Conservation (phyloP, 108 stramenopile species). For the Discostella pseudostelligera region DNA sequence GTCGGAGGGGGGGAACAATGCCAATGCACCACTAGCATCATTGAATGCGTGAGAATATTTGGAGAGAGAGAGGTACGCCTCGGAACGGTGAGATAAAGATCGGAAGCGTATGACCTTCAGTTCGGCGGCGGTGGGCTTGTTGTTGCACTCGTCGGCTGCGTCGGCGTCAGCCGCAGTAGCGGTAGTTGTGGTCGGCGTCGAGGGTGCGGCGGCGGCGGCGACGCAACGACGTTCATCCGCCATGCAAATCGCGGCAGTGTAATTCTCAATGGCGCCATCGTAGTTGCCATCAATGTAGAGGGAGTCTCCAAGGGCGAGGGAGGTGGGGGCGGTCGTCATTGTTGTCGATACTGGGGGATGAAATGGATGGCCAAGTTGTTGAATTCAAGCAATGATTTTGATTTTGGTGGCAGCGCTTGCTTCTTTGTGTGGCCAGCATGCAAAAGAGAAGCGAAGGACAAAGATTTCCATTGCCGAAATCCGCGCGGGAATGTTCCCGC, state of each 20-base stretch:
- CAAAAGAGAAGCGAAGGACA: too few species aligned
- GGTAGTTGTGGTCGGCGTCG: not conserved
- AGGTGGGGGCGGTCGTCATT: slow-evolving; percentile 16
- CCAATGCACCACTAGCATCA: slow-evolving; percentile 66
- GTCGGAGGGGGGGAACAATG: slow-evolving; percentile 17
- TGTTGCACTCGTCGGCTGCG: too few species aligned
- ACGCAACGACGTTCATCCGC: slow-evolving; percentile 6
- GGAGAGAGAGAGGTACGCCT: slow-evolving; percentile 58
- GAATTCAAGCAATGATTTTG: too few species aligned
- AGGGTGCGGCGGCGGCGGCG: not conserved
- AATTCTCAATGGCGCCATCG: slow-evolving; percentile 57
- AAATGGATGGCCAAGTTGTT: too few species aligned
- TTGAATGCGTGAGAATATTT: slow-evolving; percentile 69
- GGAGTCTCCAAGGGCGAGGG: slow-evolving; percentile 58
- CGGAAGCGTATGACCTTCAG: slow-evolving; percentile 43
- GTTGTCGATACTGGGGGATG: not conserved
- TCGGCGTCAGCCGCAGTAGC: too few species aligned
- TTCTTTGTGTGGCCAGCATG: too few species aligned
- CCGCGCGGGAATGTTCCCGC: too few species aligned
- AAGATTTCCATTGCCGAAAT: too few species aligned
- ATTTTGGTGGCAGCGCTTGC: too few species aligned
- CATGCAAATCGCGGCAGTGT: slow-evolving; percentile 65
- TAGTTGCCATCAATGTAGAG: slow-evolving; percentile 66
- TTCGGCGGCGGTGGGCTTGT: slow-evolving; percentile 6
- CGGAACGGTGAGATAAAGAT: slow-evolving; percentile 60